A percentile compares a stretch with the other conserved stretches of the same genome.
These are phyloP conservation scores for Acmispon strigosus DNA, from an alignment of 306 rosid genomes.

Conservation along the genomic window DNA sequence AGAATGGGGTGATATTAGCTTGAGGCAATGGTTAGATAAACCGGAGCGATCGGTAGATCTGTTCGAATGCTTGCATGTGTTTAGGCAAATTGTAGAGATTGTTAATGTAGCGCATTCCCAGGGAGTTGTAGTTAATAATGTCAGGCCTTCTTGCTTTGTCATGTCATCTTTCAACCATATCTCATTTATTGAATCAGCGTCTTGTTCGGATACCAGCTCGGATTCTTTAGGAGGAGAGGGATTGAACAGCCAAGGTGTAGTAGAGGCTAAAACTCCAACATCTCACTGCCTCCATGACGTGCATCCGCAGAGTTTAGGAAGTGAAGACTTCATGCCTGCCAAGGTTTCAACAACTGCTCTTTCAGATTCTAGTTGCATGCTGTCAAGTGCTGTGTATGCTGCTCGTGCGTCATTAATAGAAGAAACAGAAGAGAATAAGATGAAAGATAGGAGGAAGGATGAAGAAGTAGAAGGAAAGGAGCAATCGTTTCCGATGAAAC, in stretches of 20 bases:
- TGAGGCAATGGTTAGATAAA: slow-evolving; percentile 95
- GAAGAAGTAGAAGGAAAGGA: slow-evolving; percentile 66
- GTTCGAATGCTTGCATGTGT: slow-evolving; percentile 76
- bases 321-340: slow-evolving; percentile 45
- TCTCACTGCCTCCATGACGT: slow-evolving; percentile 36
- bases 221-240: slow-evolving; percentile 74
- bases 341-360: slow-evolving; percentile 43
- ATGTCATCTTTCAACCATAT: slow-evolving; percentile 91
- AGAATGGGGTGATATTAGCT: slow-evolving; percentile 79
- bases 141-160: slow-evolving; percentile 92
- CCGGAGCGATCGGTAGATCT: slow-evolving; percentile 63
- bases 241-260: slow-evolving; percentile 30
- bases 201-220: slow-evolving; percentile 90
- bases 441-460: slow-evolving; percentile 47
- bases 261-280: slow-evolving; percentile 41
- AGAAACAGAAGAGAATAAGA: slow-evolving; percentile 57
- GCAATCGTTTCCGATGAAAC: slow-evolving; percentile 92
- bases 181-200: slow-evolving; percentile 89
- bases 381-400: slow-evolving; percentile 62
- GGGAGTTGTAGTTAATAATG: slow-evolving; percentile 92
- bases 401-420: slow-evolving; percentile 60
- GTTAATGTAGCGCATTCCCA: slow-evolving; percentile 73
- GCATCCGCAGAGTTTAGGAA: slow-evolving; percentile 42
- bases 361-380: slow-evolving; percentile 81
- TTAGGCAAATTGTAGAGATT: slow-evolving; percentile 81